Evolutionary conservation across 106 monocot genomes (phyloP), one percentile per base, ranked within the genome.

Genomic region (Phalaenopsis aphrodite): DNA sequence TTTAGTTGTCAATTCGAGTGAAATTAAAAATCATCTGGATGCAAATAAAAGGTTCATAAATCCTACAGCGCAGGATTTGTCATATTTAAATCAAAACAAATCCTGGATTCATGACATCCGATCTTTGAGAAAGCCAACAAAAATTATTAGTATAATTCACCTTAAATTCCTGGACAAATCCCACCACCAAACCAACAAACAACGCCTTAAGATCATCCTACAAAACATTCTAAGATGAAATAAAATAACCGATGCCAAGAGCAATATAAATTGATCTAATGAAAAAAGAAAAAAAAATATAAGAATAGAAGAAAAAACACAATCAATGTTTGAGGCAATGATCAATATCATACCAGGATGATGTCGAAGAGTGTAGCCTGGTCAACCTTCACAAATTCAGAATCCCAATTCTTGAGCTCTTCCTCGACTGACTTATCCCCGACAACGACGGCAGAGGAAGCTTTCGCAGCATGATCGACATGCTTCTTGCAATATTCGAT

Each of bases 371-470:
- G 81, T 10, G 81, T 81, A 24, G 56, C 71, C 57, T 81, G 81
- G 15, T 81, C 81, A 42, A 81, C 81, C 58, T 81, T 81, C 55
- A 81, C 75, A 43, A 81, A 81, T 9, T 81, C 81, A 15, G 56
- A 72, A 39, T 81, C 81, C 81, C 74, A 81, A 41, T 18, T 55
- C 81, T 74, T 75, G 39, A 81, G 39, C 72, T 81, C 81, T 16
- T 81, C 81, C 4, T 75, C 72, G 18, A 18, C 48, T 8, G 18
- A 8, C 74, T 74, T 72, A 7, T 81, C 81, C 72, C 55, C 81
- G 4, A 41, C 72, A 19, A 77, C 80, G 23, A 5, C 76, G 5
- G 38, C 49, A 39, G 56, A 48, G 41, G 41, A 2, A 49, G 72
- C 39, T 9, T 52, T 19, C 57, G 78, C 69, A 49, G 80, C 77